phyloP scores from a whole-genome alignment of 495 filamentous ascomycete species.

The Tuber melanosporum region DNA sequence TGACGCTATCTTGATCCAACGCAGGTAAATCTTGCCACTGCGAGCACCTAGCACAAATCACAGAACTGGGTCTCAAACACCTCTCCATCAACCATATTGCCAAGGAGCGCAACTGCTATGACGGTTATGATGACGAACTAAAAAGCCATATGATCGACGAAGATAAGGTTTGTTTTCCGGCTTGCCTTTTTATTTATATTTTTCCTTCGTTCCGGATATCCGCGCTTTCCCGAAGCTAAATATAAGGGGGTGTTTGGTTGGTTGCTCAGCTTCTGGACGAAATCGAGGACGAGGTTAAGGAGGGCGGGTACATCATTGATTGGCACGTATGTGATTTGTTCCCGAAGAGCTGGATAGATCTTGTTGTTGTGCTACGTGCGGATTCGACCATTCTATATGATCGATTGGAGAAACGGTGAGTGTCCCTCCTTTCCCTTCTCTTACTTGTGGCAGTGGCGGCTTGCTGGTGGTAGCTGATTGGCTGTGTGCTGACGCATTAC shows the following conservation, averaged over 20 bases:
- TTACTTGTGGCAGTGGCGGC: not conserved
- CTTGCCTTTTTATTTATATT: conserved; percentile 23
- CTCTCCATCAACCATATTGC: conserved; percentile 84
- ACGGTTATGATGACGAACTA: conserved; percentile 75
- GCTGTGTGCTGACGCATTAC: not conserved
- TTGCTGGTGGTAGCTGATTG: not conserved
- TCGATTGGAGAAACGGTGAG: conserved; percentile 63
- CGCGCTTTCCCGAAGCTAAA: conserved; percentile 8
- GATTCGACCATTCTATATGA: conserved; percentile 77
- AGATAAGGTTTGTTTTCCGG: conserved; percentile 61
- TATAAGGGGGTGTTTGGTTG: conserved; percentile 4
- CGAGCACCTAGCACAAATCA: conserved; percentile 65
- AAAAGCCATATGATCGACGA: conserved; percentile 93
- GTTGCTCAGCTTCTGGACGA: conserved; percentile 67
- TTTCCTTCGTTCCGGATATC: conserved; percentile 4
- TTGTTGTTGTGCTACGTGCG: conserved; percentile 84
- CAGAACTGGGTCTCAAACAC: conserved; percentile 60
- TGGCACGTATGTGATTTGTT: conserved; percentile 99
- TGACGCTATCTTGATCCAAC: not conserved
- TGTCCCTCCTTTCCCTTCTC: conserved; percentile 4
- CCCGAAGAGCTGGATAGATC: conserved; percentile 86
- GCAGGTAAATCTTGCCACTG: conserved; percentile 82
- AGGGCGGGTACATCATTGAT: conserved; percentile 86
- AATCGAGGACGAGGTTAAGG: conserved; percentile 71
- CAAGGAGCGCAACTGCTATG: conserved; percentile 74